Base-by-base conservation (phyloP, 768 basidiomycete species). In the Hygrophorus russula region DNA sequence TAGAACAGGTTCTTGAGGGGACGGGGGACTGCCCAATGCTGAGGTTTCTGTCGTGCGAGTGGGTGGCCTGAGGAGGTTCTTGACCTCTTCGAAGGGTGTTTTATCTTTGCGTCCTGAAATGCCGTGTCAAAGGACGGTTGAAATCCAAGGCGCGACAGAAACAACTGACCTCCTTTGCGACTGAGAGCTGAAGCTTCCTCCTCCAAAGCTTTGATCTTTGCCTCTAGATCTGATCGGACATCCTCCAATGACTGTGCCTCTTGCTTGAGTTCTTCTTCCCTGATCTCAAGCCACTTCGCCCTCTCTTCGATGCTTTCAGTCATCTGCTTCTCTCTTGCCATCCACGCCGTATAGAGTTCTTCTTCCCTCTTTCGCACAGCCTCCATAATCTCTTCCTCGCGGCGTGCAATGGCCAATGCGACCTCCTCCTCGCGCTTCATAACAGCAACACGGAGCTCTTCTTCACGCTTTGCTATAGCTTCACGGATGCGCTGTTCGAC, bases 31-130 rank as follows among this genome's bases (percentile, higher is more conserved):
- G 7, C 38, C 56, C 12, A 55, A 56, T 33, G 62, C 58, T 1
- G 60, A 42, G 17, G 48, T 45, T 12, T 46, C 28, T 57, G 61
- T 24, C 8, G 46, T 50, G 30, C 55, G 61, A 46, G 59, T 59
- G 17, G 73, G 62, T 4, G 78, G 77, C 17, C 68, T 69, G 5
- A 81, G 67, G 17, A 82, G 57, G 49, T 83, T 85, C 62, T 80
- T 81, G 18, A 87, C 77, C 56, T 87, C 85, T 53, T 87, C 83
- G 3, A 87, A 60, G 4, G 83, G 82, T 6, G 68, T 70, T 55
- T 68, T 70, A 36, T 74, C 73, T 53, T 65, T 74, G 17, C 68
- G 66, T 36, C 63, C 74, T 68, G 46, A 0, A 37, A 50, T 20
- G 33, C 17, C 35, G 14, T 18, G 27, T 19, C 24, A 17, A 14